Conservation (phyloP, 805 yeast genomes). For the Ogataea trehaloabstinens region DNA sequence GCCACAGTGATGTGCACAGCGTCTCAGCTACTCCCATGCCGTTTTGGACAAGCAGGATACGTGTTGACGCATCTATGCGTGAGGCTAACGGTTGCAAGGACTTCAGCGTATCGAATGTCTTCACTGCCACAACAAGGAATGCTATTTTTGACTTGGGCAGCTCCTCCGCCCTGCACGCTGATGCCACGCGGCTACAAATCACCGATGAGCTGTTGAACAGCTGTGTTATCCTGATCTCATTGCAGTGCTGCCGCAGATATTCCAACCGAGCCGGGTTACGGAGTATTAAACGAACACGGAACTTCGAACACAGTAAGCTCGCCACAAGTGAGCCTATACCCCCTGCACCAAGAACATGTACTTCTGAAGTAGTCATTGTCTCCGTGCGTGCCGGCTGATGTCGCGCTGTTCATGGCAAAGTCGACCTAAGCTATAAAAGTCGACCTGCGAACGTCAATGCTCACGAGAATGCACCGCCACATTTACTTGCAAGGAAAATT, state of each 20-base stretch:
- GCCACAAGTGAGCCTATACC: slow-evolving; percentile 34
- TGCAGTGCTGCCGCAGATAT: slow-evolving; percentile 16
- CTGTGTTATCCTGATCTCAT: slow-evolving; percentile 22
- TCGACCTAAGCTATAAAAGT: too few species aligned
- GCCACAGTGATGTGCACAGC: slow-evolving; percentile 55
- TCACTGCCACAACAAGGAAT: slow-evolving; percentile 67
- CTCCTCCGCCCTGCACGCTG: slow-evolving; percentile 14
- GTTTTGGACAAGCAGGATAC: slow-evolving; percentile 73
- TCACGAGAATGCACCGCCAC: too few species aligned
- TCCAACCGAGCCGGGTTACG: slow-evolving; percentile 25
- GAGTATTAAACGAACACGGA: slow-evolving; percentile 25
- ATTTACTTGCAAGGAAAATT: too few species aligned
- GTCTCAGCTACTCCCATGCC: slow-evolving; percentile 73
- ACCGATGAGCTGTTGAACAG: slow-evolving; percentile 21
- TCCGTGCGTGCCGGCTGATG: too few species aligned
- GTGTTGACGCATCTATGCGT: slow-evolving; percentile 47
- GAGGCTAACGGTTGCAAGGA: slow-evolving; percentile 60
- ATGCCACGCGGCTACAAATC: slow-evolving; percentile 13
- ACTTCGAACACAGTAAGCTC: slow-evolving; percentile 19
- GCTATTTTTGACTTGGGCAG: slow-evolving; percentile 23
- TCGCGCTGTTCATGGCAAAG: neutral
- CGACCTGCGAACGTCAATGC: too few species aligned
- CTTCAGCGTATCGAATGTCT: slow-evolving; percentile 66
- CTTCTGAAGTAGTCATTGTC: slow-evolving; percentile 5
- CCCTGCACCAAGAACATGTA: slow-evolving; percentile 35